Evolutionary conservation across 2,329 filamentous ascomycete species (phyloP).

Genomic region (Clonostachys rhizophaga): DNA sequence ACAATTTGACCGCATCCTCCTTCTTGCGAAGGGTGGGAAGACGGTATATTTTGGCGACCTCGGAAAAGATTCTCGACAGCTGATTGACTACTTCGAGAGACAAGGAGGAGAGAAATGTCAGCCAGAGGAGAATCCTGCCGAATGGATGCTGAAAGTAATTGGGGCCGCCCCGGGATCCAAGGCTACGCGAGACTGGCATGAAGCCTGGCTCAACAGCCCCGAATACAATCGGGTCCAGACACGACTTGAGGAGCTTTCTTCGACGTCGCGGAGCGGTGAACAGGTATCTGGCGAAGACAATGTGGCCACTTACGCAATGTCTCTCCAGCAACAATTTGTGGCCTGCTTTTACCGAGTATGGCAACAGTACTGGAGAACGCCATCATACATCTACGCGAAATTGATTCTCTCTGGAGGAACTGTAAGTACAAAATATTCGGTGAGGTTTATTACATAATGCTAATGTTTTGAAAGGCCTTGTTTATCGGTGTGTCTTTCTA

Average conservation of each 20-base stretch:
- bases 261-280: conserved; percentile 1
- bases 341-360: conserved; percentile 60
- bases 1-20: conserved; percentile 46
- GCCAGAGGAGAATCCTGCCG: conserved; percentile 42
- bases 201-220: conserved; percentile 65
- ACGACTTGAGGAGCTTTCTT: conserved; percentile 56
- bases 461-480: conserved; percentile 51
- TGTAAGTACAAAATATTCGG: conserved; percentile 70
- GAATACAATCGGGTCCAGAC: conserved; percentile 54
- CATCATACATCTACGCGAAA: conserved; percentile 72
- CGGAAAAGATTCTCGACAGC: conserved; percentile 34
- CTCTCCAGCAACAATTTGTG: conserved; percentile 51
- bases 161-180: conserved; percentile 22
- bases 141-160: conserved; percentile 41
- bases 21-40: conserved; percentile 44
- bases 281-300: conserved; percentile 20
- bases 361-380: conserved; percentile 69
- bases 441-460: conserved; percentile 50
- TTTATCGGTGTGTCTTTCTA: conserved; percentile 81
- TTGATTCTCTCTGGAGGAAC: conserved; percentile 67
- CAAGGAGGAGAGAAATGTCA: conserved; percentile 61
- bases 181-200: conserved; percentile 64
- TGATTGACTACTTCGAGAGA: conserved; percentile 48
- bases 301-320: conserved; percentile 25
- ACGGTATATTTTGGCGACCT: conserved; percentile 48